These are phyloP conservation scores for Cytospora piceicola DNA, from an alignment of 2,329 filamentous ascomycete genomes.

Conservation along the genomic window DNA sequence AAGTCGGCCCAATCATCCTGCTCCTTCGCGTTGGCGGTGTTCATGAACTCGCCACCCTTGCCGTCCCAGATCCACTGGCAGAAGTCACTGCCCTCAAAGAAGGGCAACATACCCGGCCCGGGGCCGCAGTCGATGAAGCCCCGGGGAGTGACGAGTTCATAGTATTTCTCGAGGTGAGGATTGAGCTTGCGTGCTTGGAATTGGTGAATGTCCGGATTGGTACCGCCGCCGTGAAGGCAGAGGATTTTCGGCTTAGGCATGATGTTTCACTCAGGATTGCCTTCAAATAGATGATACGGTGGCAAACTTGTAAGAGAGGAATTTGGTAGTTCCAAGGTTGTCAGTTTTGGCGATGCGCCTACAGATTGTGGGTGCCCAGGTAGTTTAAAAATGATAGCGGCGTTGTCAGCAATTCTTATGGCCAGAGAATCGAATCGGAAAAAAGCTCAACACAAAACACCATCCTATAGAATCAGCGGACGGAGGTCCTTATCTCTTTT, in stretches of 20 bases:
- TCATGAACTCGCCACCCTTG: constrained; percentile 22
- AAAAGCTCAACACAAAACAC: too few relatives aligned
- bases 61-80: constrained; percentile 25
- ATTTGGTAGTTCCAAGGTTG: not conserved
- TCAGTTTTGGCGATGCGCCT: not conserved
- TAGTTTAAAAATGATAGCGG: not conserved
- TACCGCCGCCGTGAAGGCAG: constrained; percentile 23
- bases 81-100: constrained; percentile 25
- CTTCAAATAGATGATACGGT: not conserved
- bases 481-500: not conserved
- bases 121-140: constrained; percentile 25
- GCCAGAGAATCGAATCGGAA: not conserved
- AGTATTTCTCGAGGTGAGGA: constrained; percentile 16
- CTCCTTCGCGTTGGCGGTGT: constrained; percentile 56
- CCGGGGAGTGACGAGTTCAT: constrained; percentile 22
- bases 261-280: not conserved
- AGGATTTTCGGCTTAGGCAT: constrained; percentile 26
- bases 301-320: not conserved
- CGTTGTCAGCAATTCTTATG: not conserved
- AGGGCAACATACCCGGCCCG: constrained; percentile 23
- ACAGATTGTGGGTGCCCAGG: not conserved
- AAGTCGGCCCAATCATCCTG: constrained; percentile 76
- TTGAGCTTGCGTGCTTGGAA: constrained; percentile 26
- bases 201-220: constrained; percentile 24
- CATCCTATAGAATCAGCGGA: not conserved